Percentiles rank a stretch among this genome's conserved stretches.
phyloP scores from a whole-genome alignment of 169 alveolate genomes.

The Plasmodium blacklocki region DNA sequence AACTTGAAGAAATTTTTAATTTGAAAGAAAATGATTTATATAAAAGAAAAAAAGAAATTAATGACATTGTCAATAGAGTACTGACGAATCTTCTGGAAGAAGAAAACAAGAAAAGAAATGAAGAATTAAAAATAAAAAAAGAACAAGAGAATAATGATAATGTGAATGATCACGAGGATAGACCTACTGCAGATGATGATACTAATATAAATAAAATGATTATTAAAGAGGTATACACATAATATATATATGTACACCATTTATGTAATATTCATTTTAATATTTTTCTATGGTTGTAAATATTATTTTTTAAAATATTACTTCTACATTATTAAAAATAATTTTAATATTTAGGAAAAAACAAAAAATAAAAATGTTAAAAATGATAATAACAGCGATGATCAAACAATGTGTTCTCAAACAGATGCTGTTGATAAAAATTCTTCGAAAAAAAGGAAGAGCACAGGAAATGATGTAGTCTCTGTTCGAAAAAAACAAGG shows the following conservation, averaged over 20 bases:
- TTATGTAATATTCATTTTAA: constrained; percentile 3
- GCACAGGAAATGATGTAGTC: constrained; percentile 13
- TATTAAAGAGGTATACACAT: constrained; percentile 9
- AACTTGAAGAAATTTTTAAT: constrained; percentile 71
- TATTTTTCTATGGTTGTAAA: not conserved
- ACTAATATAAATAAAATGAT: constrained; percentile 1
- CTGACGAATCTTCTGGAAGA: constrained; percentile 62
- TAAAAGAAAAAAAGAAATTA: constrained; percentile 74
- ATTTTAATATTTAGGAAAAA: not conserved
- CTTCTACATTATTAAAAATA: not conserved
- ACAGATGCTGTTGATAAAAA: constrained; percentile 52
- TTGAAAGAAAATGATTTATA: constrained; percentile 60
- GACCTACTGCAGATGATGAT: not conserved
- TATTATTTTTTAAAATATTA: not conserved
- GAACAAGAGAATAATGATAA: constrained; percentile 14
- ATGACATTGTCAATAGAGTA: constrained; percentile 60
- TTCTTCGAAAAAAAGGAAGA: constrained; percentile 66
- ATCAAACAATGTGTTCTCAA: constrained; percentile 17
- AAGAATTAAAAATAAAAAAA: constrained; percentile 4
- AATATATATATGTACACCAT: not conserved
- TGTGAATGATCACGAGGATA: constrained; percentile 24
- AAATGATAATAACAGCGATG: constrained; percentile 41
- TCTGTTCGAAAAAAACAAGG: constrained; percentile 75
- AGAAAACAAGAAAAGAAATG: constrained; percentile 40
- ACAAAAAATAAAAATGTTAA: constrained; percentile 12